Conservation (phyloP, 495 filamentous ascomycete species). For the Podospora conica region DNA sequence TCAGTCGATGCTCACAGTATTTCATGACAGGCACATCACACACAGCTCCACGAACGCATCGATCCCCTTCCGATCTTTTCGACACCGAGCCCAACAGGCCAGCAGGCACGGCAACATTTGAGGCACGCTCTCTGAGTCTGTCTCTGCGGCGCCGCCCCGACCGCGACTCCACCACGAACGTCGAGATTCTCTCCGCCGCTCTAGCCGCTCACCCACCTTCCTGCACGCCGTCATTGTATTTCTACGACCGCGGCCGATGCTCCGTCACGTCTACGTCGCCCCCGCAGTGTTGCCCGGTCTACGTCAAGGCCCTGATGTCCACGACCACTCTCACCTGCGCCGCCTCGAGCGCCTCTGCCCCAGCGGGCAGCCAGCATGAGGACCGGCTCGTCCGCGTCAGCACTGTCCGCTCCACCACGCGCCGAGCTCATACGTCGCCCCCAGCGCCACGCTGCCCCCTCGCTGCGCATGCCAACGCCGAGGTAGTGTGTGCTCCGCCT, state of each 20-base stretch:
- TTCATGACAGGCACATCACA: neutral
- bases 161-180: too few relatives aligned
- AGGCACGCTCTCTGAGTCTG: too few relatives aligned
- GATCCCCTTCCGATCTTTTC: too few relatives aligned
- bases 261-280: neutral
- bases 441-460: too few relatives aligned
- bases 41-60: neutral
- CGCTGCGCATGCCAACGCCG: neutral
- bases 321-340: neutral
- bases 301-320: neutral
- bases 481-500: neutral
- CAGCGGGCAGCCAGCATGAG: neutral
- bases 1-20: neutral
- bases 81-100: too few relatives aligned
- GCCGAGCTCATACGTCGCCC: neutral
- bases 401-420: neutral
- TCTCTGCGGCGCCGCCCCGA: too few relatives aligned
- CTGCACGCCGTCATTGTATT: too few relatives aligned
- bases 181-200: too few relatives aligned
- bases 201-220: too few relatives aligned
- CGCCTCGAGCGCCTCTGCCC: neutral
- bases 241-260: neutral
- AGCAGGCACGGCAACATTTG: too few relatives aligned
- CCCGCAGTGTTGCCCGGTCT: neutral
- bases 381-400: neutral